phyloP scores from a whole-genome alignment of 1,284 basidiomycete genomes.

The Neolentinus lepideus region DNA sequence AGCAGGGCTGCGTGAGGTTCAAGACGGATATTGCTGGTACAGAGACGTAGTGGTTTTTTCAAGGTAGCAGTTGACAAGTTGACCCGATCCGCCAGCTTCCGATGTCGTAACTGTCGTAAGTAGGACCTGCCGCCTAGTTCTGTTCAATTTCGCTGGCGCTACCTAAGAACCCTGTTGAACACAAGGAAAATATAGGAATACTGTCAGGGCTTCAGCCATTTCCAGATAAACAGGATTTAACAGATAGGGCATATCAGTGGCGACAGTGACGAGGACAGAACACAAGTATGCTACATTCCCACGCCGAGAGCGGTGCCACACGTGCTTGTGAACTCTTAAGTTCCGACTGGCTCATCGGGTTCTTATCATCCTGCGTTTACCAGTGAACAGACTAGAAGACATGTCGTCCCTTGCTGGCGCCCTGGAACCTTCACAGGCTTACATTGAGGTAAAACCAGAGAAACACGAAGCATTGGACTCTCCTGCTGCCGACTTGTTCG shows the following conservation, averaged over 20 bases:
- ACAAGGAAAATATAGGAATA: too few species aligned
- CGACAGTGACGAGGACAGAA: too few species aligned
- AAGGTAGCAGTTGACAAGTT: too few species aligned
- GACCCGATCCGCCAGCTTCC: not conserved
- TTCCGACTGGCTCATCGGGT: not conserved
- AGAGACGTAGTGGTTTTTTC: too few species aligned
- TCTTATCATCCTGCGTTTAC: not conserved
- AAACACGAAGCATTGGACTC: not conserved
- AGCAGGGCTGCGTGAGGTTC: too few species aligned
- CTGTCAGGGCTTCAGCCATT: too few species aligned
- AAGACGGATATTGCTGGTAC: too few species aligned
- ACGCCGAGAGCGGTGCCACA: not conserved
- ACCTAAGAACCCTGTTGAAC: too few species aligned
- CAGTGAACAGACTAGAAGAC: not conserved
- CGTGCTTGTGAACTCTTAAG: not conserved
- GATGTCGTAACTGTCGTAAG: not conserved
- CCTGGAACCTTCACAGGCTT: conserved; percentile 18
- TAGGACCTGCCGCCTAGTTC: not conserved
- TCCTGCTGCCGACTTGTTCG: not conserved
- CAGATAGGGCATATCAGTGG: too few species aligned
- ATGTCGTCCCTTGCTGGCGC: conserved; percentile 38
- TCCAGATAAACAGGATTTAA: too few species aligned
- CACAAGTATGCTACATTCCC: too few species aligned
- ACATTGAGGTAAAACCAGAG: not conserved
- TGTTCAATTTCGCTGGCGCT: too few species aligned